These are phyloP conservation scores for Catenaria anguillulae DNA, from an alignment of 371 early-diverging fungal genomes.

Conservation along the genomic window DNA sequence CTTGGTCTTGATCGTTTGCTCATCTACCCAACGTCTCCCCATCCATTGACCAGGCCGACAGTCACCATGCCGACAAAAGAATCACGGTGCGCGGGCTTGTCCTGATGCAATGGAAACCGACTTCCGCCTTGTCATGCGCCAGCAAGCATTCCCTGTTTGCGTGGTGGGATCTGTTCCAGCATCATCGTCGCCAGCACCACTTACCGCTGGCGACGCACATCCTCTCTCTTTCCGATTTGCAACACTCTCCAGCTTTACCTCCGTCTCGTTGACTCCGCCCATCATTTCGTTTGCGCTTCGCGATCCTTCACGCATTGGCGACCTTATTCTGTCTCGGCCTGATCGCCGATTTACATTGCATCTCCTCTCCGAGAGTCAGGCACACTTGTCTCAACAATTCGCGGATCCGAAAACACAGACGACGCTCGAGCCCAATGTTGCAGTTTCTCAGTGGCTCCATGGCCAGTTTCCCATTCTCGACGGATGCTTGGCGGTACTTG, in stretches of 20 bases:
- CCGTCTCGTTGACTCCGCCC: constrained; percentile 20
- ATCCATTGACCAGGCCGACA: too few relatives aligned
- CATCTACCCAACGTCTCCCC: too few relatives aligned
- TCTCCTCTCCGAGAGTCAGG: neutral
- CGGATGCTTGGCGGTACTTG: constrained; percentile 15
- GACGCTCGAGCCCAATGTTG: neutral
- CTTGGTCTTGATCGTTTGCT: too few relatives aligned
- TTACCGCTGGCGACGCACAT: neutral
- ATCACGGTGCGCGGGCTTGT: too few relatives aligned
- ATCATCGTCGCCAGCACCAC: neutral
- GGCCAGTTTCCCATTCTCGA: constrained; percentile 13
- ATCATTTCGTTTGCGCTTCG: constrained; percentile 18
- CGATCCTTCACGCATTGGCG: constrained; percentile 13
- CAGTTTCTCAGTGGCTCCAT: neutral
- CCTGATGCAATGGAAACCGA: too few relatives aligned
- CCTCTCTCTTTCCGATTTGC: neutral
- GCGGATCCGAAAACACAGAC: neutral
- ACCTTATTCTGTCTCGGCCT: neutral
- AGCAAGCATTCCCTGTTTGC: neutral
- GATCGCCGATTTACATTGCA: neutral
- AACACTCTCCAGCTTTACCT: constrained; percentile 16
- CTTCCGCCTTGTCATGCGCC: neutral
- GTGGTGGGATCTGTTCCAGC: neutral
- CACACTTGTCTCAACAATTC: neutral
- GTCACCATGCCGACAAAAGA: too few relatives aligned